Percentiles rank a stretch among this genome's conserved stretches.
phyloP scores from a whole-genome alignment of 768 basidiomycete species.

The Boletus vermiculosoides region DNA sequence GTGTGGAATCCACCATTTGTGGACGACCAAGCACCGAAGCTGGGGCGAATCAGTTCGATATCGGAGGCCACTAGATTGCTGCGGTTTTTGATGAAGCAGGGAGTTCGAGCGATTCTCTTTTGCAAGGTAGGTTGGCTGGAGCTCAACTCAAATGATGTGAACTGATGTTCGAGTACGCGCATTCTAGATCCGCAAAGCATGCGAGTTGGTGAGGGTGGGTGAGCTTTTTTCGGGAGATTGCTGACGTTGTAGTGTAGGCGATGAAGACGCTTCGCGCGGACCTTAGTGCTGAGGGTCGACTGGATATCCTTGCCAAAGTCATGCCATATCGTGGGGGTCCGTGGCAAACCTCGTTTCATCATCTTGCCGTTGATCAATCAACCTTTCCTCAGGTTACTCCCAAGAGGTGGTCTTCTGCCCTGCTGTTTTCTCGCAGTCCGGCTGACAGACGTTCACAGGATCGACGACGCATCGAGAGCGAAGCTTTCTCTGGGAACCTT shows the following conservation, averaged over 20 bases:
- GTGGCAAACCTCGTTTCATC: too few species aligned
- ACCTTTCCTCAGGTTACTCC: conserved; percentile 60
- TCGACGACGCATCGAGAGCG: conserved; percentile 76
- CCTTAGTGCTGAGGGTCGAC: conserved; percentile 37
- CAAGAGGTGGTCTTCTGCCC: conserved; percentile 46
- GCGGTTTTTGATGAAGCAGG: conserved; percentile 73
- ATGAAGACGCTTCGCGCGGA: conserved; percentile 67
- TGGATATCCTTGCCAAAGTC: too few species aligned
- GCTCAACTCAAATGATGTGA: background rate
- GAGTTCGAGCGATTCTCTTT: conserved; percentile 60
- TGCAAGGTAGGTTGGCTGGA: conserved; percentile 56
- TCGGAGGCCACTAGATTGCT: conserved; percentile 70
- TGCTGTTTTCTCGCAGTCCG: background rate
- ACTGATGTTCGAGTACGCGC: background rate
- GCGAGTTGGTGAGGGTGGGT: conserved; percentile 61
- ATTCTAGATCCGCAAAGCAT: conserved; percentile 64
- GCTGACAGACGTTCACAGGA: conserved; percentile 47
- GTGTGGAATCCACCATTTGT: conserved; percentile 71
- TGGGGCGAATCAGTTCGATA: conserved; percentile 59
- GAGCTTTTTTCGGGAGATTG: background rate
- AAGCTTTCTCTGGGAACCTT: conserved; percentile 81
- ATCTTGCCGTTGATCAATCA: background rate
- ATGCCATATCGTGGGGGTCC: too few species aligned
- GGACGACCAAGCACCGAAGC: conserved; percentile 50
- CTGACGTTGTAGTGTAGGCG: conserved; percentile 45